Conservation (phyloP, 2,329 filamentous ascomycete genomes). For the Tetracladium maxilliforme region DNA sequence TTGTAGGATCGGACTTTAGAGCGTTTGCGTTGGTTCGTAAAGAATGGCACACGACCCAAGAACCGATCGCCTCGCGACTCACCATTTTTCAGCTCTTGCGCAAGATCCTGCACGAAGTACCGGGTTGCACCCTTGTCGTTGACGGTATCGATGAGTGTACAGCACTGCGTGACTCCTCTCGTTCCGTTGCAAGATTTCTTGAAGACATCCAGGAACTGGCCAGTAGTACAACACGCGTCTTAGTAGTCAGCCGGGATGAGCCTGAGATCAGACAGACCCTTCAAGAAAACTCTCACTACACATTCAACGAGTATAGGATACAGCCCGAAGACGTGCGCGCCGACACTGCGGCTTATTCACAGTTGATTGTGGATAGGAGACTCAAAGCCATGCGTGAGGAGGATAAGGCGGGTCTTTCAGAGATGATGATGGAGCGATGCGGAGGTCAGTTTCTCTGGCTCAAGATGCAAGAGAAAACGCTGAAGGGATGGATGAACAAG, state of each 20-base stretch:
- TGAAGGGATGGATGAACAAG: constrained; percentile 3
- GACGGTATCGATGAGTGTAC: constrained; percentile 5
- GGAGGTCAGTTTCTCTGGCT: constrained; percentile 7
- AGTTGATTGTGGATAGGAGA: constrained; percentile 3
- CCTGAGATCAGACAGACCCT: constrained; percentile 2
- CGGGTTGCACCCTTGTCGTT: constrained; percentile 4
- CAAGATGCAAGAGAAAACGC: constrained; percentile 4
- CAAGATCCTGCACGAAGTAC: too few relatives aligned
- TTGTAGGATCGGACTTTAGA: too few relatives aligned
- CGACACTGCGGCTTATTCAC: constrained; percentile 2
- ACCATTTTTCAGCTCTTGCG: too few relatives aligned
- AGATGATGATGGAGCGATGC: constrained; percentile 3
- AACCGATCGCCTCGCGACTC: too few relatives aligned
- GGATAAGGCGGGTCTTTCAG: constrained; percentile 3
- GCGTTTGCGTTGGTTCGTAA: too few relatives aligned
- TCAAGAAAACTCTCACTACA: neutral
- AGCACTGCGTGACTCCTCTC: constrained; percentile 1
- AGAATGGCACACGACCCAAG: too few relatives aligned
- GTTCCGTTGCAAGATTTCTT: constrained; percentile 4
- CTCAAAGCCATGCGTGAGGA: constrained; percentile 3
- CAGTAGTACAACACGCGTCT: constrained; percentile 2
- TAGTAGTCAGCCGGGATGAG: constrained; percentile 4
- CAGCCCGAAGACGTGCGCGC: constrained; percentile 1
- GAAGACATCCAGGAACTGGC: constrained; percentile 2
- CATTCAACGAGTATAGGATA: constrained; percentile 5